Base-by-base conservation (phyloP, 176 grass and related monocot species). In the Hordeum marinum region DNA sequence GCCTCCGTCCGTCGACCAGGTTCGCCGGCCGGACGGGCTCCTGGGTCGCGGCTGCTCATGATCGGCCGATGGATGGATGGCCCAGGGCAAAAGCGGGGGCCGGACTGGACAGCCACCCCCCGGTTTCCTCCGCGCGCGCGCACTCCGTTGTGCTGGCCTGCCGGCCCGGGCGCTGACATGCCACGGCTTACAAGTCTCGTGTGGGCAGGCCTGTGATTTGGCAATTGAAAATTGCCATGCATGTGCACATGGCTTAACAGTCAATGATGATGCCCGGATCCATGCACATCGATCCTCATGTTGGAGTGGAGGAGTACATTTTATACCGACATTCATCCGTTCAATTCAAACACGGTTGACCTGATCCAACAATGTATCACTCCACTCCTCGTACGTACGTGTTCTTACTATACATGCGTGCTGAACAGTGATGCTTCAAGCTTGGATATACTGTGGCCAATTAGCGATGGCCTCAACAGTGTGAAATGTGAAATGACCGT, bases 321-420 rank as follows among this genome's bases (percentile, higher is more conserved):
- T 15, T 46, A 74, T 48, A 74, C 42, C 42, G 71, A 76, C 65
- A 79, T 37, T 37, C 77, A 34, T 10, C 3, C 70, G 54, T 0
- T 57, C 54, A 34, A 60, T 83, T 90, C 88, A 83, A 87, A 83
- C 75, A 17, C 6, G 67, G 74, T 74, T 79, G 80, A 86, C 64
- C 55, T 79, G 80, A 52, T 15, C 17, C 48, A 50, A 46, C 45
- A 34, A 34, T 34, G 32, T 4, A 34, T 34, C 32, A 4, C 32
- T 34, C 32, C 32, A 4, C 32, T 34, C 32, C 32, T 34, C 32
- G 32, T 34, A 34, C 32, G 32, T 34, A 34, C 32, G 3, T 34
- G 4, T 34, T 34, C 39, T 3, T 45, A 52, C 7, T 57, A 57
- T 7, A 9, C 26, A 35, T n/a, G 63, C 11, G 69, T 23, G 25